Conservation (phyloP, 202 grass and related monocot genomes). For the Cymbopogon flexuosus region DNA sequence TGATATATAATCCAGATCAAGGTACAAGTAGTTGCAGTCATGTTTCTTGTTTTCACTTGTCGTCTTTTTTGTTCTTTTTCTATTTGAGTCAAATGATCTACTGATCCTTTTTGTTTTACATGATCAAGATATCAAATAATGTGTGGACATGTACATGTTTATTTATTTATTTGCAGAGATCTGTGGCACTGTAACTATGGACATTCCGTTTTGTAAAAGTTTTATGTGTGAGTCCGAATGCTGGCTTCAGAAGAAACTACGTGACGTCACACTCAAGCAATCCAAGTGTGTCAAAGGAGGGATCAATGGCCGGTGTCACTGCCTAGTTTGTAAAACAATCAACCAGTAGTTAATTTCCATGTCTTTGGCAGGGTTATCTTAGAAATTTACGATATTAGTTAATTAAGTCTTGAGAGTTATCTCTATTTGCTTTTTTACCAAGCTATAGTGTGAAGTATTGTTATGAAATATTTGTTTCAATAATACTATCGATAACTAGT, state of each 20-base stretch:
- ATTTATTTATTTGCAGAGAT: background rate
- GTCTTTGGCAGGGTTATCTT: background rate
- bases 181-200: background rate
- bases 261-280: background rate
- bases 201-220: background rate
- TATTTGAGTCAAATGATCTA: background rate
- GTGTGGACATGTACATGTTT: background rate
- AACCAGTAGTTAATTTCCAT: background rate
- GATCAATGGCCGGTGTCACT: background rate
- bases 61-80: background rate
- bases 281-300: constrained; percentile 12
- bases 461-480: background rate
- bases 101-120: background rate
- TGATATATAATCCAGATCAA: no score
- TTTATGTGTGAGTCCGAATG: constrained; percentile 12
- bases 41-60: no score
- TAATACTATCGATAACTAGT: background rate
- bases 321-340: background rate
- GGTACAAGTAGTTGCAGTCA: no score
- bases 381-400: no score
- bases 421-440: no score
- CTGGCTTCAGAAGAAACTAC: background rate
- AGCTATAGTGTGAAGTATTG: no score
- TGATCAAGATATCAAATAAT: background rate
- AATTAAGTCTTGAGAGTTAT: no score